Conservation (phyloP, 2,329 filamentous ascomycete genomes). For the Fusarium nurragi region DNA sequence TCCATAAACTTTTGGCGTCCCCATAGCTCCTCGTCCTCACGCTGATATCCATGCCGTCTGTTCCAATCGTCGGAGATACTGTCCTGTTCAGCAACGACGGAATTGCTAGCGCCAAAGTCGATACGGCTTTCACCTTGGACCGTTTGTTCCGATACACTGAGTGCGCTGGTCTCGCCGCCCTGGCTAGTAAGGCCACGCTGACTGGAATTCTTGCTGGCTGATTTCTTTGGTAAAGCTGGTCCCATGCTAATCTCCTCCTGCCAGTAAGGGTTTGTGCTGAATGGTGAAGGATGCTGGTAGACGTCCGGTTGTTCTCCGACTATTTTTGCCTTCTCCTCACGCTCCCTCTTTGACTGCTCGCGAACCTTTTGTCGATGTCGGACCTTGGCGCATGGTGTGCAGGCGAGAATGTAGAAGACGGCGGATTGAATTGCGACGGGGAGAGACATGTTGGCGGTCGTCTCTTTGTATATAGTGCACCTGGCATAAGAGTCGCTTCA, state of each 20-base stretch:
- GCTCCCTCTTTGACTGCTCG: conserved; percentile 74
- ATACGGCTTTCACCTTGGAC: conserved; percentile 51
- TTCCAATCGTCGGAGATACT: conserved; percentile 70
- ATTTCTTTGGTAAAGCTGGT: conserved; percentile 74
- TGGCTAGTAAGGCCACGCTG: conserved; percentile 68
- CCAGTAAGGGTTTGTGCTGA: conserved; percentile 90
- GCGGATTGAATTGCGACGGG: conserved; percentile 75
- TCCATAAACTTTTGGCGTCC: conserved; percentile 70
- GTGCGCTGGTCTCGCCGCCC: conserved; percentile 63
- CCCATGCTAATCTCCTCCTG: conserved; percentile 85
- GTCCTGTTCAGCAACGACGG: conserved; percentile 52
- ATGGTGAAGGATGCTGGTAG: conserved; percentile 83
- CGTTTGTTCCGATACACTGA: conserved; percentile 52
- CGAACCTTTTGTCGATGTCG: conserved; percentile 75
- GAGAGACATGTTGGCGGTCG: conserved; percentile 54
- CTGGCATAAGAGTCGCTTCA: conserved; percentile 37
- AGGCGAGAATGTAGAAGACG: conserved; percentile 80
- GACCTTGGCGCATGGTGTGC: conserved; percentile 79
- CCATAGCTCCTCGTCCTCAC: conserved; percentile 90
- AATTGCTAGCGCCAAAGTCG: conserved; percentile 45
- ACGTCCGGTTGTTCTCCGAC: conserved; percentile 75
- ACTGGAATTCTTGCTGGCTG: conserved; percentile 65
- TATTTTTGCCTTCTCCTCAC: conserved; percentile 70
- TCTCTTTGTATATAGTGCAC: conserved; percentile 29
- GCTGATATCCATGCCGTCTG: conserved; percentile 75